phyloP scores from a whole-genome alignment of 2,329 filamentous ascomycete genomes.

The Davidsoniella virescens region DNA sequence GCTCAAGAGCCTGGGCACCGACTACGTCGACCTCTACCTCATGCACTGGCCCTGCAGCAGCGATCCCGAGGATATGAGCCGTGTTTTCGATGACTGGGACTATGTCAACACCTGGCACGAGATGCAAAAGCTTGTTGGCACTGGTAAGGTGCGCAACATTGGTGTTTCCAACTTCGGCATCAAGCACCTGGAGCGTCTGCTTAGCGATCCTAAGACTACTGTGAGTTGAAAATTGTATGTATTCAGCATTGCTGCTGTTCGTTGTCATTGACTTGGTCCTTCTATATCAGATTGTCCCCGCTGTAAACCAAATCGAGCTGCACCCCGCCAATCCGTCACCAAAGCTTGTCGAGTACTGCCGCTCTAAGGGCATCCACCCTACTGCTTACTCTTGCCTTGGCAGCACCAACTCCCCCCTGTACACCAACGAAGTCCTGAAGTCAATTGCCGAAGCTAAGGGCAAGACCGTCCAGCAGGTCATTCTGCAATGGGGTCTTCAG shows the following conservation, averaged over 20 bases:
- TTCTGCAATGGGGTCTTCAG: constrained; percentile 66
- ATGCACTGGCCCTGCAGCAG: constrained; percentile 58
- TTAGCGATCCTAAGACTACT: constrained; percentile 45
- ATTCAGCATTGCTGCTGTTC: background rate
- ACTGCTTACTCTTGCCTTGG: constrained; percentile 63
- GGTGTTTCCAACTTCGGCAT: constrained; percentile 79
- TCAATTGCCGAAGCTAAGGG: constrained; percentile 48
- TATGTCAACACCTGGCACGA: constrained; percentile 65
- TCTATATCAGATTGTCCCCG: constrained; percentile 32
- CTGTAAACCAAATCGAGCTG: constrained; percentile 71
- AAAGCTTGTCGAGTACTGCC: constrained; percentile 59
- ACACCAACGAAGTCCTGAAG: constrained; percentile 47
- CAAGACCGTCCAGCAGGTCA: constrained; percentile 57
- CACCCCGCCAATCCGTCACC: constrained; percentile 71
- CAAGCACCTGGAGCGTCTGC: constrained; percentile 60
- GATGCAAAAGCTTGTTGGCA: constrained; percentile 51
- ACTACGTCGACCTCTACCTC: constrained; percentile 55
- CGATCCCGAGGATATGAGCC: constrained; percentile 43
- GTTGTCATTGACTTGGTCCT: background rate
- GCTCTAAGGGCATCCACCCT: constrained; percentile 55
- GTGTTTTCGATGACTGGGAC: constrained; percentile 63
- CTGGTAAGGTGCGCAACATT: constrained; percentile 62
- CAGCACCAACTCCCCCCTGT: constrained; percentile 51
- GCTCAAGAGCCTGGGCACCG: constrained; percentile 41
- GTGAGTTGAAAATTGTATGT: background rate